A percentile compares a stretch with the other conserved stretches of the same genome.
Evolutionary conservation across 2,329 filamentous ascomycete genomes (phyloP).

Genomic region (Clonostachys byssicola): DNA sequence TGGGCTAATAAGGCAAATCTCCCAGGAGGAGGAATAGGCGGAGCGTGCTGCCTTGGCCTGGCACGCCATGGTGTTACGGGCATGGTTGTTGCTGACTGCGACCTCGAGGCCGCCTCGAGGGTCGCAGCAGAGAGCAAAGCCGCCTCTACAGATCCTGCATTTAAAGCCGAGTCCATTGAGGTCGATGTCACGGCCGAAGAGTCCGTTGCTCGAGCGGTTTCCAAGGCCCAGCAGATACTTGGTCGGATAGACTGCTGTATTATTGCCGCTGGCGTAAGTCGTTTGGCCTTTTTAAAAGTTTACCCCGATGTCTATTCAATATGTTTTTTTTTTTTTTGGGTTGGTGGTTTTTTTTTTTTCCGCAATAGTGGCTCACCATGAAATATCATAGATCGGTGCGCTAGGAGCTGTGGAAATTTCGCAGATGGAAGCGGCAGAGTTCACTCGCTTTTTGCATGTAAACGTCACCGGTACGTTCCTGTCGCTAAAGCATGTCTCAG

Average conservation of each 20-base stretch:
- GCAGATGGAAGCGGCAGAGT: slow-evolving; percentile 5
- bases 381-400: background rate
- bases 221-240: slow-evolving; percentile 3
- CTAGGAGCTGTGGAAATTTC: slow-evolving; percentile 1
- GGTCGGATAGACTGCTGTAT: slow-evolving; percentile 11
- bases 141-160: slow-evolving; percentile 4
- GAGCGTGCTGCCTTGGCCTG: slow-evolving; percentile 3
- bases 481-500: slow-evolving; percentile 1
- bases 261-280: slow-evolving; percentile 7
- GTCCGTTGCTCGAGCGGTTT: slow-evolving; percentile 3
- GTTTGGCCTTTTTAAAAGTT: no score
- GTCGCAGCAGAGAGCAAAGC: slow-evolving; percentile 2
- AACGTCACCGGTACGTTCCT: slow-evolving; percentile 8
- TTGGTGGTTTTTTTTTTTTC: no score
- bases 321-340: no score
- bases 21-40: background rate
- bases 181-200: slow-evolving; percentile 6
- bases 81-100: slow-evolving; percentile 7
- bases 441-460: slow-evolving; percentile 4
- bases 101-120: slow-evolving; percentile 4
- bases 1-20: no score
- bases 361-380: no score
- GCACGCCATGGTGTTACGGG: slow-evolving; percentile 7
- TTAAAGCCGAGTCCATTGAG: slow-evolving; percentile 1
- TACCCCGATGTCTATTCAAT: no score